Evolutionary conservation across 1,139 yeast genomes (phyloP).

Genomic region (Scheffersomyces quercinus): DNA sequence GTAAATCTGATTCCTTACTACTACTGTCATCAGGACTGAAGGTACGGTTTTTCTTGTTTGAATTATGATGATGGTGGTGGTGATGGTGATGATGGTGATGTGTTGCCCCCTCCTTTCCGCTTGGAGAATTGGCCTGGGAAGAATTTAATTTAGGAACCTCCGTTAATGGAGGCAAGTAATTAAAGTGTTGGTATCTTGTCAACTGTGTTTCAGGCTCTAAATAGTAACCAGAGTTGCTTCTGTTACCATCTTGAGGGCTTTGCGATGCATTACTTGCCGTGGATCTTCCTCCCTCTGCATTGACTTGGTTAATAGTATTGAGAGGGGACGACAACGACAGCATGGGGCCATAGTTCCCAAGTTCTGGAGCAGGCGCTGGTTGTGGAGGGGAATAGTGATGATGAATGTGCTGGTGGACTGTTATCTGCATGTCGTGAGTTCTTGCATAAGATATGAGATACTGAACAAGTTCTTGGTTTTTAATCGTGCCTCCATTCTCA

Average conservation of each 20-base stretch:
- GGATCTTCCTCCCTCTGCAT: not conserved
- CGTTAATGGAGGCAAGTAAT: constrained; percentile 67
- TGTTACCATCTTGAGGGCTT: not conserved
- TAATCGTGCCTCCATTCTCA: constrained; percentile 48
- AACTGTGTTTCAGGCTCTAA: constrained; percentile 60
- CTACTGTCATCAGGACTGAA: constrained; percentile 4
- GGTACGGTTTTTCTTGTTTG: constrained; percentile 1
- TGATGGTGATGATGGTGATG: constrained; percentile 30
- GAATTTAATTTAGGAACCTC: constrained; percentile 71
- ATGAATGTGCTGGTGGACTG: constrained; percentile 84
- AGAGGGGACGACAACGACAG: not conserved
- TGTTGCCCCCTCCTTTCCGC: constrained; percentile 13
- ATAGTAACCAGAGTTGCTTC: constrained; percentile 11
- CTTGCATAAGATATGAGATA: constrained; percentile 64
- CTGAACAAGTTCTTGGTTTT: constrained; percentile 54
- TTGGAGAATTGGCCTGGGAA: constrained; percentile 35
- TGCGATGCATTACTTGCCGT: not conserved
- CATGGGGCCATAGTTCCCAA: not conserved
- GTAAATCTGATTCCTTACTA: constrained; percentile 41
- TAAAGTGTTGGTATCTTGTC: constrained; percentile 67
- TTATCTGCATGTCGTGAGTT: constrained; percentile 56
- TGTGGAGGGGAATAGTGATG: constrained; percentile 56
- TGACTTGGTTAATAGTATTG: not conserved
- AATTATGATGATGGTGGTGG: constrained; percentile 27
- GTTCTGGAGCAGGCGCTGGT: not conserved